phyloP scores from a whole-genome alignment of 1,284 basidiomycete species.

The Cryptococcus amylolentus region DNA sequence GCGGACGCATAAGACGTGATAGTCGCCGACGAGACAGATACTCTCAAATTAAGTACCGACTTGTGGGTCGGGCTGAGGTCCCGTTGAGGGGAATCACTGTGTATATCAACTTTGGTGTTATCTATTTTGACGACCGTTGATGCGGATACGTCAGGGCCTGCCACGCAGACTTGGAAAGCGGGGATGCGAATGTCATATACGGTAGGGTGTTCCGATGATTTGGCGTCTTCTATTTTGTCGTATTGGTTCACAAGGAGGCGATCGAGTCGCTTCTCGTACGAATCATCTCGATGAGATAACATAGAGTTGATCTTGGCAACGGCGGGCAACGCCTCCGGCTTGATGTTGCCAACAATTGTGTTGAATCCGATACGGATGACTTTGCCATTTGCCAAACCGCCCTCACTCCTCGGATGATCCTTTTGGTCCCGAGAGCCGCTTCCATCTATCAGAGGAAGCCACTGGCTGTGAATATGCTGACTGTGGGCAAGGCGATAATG shows the following conservation, averaged over 20 bases:
- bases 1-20: background rate
- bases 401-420: background rate
- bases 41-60: slow-evolving; percentile 2
- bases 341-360: background rate
- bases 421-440: too few species aligned
- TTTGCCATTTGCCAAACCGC: slow-evolving; percentile 2
- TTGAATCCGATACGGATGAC: slow-evolving; percentile 2
- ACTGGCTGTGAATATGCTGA: background rate
- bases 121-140: background rate
- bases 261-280: slow-evolving; percentile 15
- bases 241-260: slow-evolving; percentile 13
- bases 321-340: background rate
- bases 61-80: background rate
- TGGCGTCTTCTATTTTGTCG: slow-evolving; percentile 4
- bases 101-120: slow-evolving; percentile 1
- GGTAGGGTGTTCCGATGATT: slow-evolving; percentile 2
- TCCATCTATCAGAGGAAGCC: too few species aligned
- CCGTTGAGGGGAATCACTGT: background rate
- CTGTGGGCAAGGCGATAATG: background rate
- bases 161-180: background rate
- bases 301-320: background rate
- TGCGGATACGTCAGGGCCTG: background rate
- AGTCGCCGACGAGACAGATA: background rate
- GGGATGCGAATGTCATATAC: slow-evolving; percentile 8
- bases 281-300: background rate